These are phyloP conservation scores for Dacryopinax primogenitus DNA, from an alignment of 768 basidiomycete genomes.

Conservation along the genomic window DNA sequence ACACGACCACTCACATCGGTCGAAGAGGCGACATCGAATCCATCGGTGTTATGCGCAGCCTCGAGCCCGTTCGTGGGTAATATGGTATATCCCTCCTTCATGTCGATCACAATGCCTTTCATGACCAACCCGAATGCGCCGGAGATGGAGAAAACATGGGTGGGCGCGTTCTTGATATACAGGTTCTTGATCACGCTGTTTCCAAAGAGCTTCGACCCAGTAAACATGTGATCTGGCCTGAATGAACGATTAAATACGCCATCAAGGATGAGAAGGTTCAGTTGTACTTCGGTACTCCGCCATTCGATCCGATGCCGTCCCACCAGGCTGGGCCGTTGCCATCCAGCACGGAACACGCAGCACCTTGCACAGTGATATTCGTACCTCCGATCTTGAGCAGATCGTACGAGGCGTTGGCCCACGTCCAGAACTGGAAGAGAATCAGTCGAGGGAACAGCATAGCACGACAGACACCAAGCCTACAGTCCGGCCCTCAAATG, in stretches of 20 bases:
- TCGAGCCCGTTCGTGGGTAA: conserved; percentile 12
- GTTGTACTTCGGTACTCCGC: conserved; percentile 14
- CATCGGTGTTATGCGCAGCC: conserved; percentile 16
- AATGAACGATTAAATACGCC: background rate
- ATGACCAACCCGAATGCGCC: conserved; percentile 15
- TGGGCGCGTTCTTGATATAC: conserved; percentile 13
- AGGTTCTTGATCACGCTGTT: conserved; percentile 18
- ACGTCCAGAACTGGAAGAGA: conserved; percentile 10
- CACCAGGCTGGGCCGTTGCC: conserved; percentile 17
- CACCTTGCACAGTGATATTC: conserved; percentile 16
- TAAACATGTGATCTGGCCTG: conserved; percentile 18
- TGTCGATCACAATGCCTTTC: conserved; percentile 15
- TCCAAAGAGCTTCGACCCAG: conserved; percentile 14
- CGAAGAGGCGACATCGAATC: conserved; percentile 12
- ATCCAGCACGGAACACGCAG: conserved; percentile 15
- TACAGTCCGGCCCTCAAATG: conserved; percentile 13
- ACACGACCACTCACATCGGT: conserved; percentile 10
- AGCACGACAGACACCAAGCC: background rate
- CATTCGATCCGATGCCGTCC: conserved; percentile 17
- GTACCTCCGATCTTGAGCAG: conserved; percentile 15
- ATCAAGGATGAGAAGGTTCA: background rate
- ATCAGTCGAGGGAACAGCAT: background rate
- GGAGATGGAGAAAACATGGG: conserved; percentile 15
- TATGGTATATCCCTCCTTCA: conserved; percentile 14
- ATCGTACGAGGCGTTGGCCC: conserved; percentile 14